Base-by-base conservation (phyloP, 345 rosid species). In the Turritis glabra region DNA sequence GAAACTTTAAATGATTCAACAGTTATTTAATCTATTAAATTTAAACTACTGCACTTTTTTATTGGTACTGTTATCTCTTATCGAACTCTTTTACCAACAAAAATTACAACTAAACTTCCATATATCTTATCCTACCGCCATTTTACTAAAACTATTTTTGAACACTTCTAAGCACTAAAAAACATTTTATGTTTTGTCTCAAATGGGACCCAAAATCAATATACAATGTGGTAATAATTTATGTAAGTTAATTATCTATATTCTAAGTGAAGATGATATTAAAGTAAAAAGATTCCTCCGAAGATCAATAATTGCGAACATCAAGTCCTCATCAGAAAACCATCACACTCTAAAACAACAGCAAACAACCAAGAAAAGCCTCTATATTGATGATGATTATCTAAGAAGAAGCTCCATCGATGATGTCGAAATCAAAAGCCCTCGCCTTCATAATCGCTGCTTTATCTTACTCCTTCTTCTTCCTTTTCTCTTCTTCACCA, bases 381-480 rank as follows among this genome's bases (percentile, higher is more conserved):
- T n/a, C n/a, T n/a, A n/a, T n/a, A 18, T 56, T 13, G 41, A 22
- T 59, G 41, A 22, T 59, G 47, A 12, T 59, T 13, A 22, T 21
- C 69, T 11, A 72, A 72, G 60, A 23, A 41, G 23, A 46, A 46
- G 23, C 52, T 35, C 33, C 32, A 55, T 26, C 60, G 72, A 85
- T 52, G 70, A 86, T 85, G 89, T 32, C 76, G 69, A 80, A 62
- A 77, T 21, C 80, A 76, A 76, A 70, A 64, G 35, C 71, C 5
- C 55, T 74, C 15, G 17, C 76, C 46, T 64, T 88, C 71, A 33
- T 85, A 3, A 79, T 80, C 75, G 23, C 78, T 33, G 79, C 57
- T 76, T 79, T 71, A 22, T 78, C 93, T 51, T 77, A 66, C 67
- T 23, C 5, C 63, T 0, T 74, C 48, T 59, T 72, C 63, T 0